Conservation (phyloP, 345 rosid species). For the Cardamine resedifolia region DNA sequence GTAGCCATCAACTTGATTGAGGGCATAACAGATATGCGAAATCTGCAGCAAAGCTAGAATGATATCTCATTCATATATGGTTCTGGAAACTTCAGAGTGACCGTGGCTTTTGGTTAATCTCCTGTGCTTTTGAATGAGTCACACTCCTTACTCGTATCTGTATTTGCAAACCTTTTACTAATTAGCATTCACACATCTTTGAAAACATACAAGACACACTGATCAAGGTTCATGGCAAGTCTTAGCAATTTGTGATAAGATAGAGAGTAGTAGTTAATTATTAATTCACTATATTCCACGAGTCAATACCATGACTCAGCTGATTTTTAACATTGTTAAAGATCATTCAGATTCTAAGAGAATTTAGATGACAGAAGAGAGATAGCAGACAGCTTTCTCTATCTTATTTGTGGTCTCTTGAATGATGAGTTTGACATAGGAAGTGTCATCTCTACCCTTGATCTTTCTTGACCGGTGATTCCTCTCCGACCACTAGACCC, state of each 20-base stretch:
- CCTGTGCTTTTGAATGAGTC: conserved; percentile 21
- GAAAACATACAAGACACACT: conserved; percentile 22
- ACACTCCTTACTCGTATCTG: conserved; percentile 34
- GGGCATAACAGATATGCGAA: conserved; percentile 51
- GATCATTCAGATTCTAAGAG: not conserved
- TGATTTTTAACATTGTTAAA: conserved; percentile 24
- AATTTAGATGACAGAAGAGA: conserved; percentile 74
- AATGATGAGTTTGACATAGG: conserved; percentile 38
- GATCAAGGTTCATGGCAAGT: not conserved
- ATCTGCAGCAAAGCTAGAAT: conserved; percentile 64
- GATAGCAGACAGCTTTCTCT: conserved; percentile 57
- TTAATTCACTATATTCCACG: conserved; percentile 22
- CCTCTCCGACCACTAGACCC: conserved; percentile 52
- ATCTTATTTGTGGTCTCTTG: conserved; percentile 40
- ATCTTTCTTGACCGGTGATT: conserved; percentile 35
- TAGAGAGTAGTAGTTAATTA: conserved; percentile 23
- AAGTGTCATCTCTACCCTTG: conserved; percentile 37
- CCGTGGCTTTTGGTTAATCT: conserved; percentile 27
- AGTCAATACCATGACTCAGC: conserved; percentile 31
- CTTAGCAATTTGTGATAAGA: conserved; percentile 4
- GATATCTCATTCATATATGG: conserved; percentile 69
- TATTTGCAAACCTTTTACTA: conserved; percentile 27
- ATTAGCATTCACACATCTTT: conserved; percentile 25
- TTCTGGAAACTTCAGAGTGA: conserved; percentile 53
- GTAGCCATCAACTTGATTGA: conserved; percentile 54